Evolutionary conservation across 345 rosid species (phyloP).

Genomic region (Zanthoxylum bungeanum): DNA sequence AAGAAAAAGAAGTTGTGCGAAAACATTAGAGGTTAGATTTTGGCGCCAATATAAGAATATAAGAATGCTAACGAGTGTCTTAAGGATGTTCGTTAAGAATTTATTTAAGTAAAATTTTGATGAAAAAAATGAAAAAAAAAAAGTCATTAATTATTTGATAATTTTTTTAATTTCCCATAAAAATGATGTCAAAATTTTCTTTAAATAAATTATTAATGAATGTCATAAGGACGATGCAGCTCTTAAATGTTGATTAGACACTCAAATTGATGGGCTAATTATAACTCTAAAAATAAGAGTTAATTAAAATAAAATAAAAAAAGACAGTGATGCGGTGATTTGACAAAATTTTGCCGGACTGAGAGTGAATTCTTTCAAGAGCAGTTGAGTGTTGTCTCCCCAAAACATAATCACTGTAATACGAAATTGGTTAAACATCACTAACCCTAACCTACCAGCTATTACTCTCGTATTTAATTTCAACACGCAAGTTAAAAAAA

Average conservation of each 20-base stretch:
- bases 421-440: constrained; percentile 14
- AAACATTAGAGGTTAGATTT: too few relatives aligned
- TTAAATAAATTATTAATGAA: too few relatives aligned
- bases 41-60: too few relatives aligned
- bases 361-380: neutral
- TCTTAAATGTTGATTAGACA: neutral
- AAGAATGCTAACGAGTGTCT: too few relatives aligned
- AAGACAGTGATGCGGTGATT: neutral
- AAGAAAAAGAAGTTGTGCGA: too few relatives aligned
- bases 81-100: too few relatives aligned
- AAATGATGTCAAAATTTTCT: too few relatives aligned
- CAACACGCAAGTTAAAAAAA: constrained; percentile 6
- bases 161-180: too few relatives aligned
- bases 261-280: neutral
- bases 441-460: constrained; percentile 11
- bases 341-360: neutral
- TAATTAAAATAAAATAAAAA: neutral
- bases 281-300: neutral
- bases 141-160: too few relatives aligned
- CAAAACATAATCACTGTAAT: constrained; percentile 12
- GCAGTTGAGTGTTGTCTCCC: constrained; percentile 30
- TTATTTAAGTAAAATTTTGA: too few relatives aligned
- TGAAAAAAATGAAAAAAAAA: too few relatives aligned
- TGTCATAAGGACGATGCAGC: too few relatives aligned
- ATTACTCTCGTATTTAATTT: neutral